phyloP scores from a whole-genome alignment of 1,139 yeast species.

The Sugiyamaella neomexicana region DNA sequence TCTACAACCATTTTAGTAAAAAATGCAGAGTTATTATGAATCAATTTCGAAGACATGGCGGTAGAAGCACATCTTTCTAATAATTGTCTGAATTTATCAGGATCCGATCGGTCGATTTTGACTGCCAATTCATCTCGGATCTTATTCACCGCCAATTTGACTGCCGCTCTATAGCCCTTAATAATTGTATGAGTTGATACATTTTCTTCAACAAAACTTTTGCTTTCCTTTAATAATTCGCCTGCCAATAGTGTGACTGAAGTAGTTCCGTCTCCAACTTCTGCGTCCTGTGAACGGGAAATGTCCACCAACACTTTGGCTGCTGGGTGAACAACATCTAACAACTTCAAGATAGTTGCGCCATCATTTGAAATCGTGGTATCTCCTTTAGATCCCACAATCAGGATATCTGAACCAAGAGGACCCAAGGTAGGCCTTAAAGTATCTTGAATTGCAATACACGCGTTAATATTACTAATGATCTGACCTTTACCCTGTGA shows the following conservation, averaged over 20 bases:
- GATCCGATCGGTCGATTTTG: slow-evolving; percentile 50
- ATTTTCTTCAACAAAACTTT: slow-evolving; percentile 90
- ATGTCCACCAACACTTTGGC: slow-evolving; percentile 94
- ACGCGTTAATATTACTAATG: slow-evolving; percentile 92
- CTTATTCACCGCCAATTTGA: slow-evolving; percentile 69
- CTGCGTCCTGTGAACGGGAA: slow-evolving; percentile 96
- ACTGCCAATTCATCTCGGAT: slow-evolving; percentile 69
- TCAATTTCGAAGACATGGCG: slow-evolving; percentile 94
- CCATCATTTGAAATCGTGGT: slow-evolving; percentile 98
- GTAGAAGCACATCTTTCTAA: slow-evolving; percentile 93
- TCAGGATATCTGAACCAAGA: slow-evolving; percentile 89
- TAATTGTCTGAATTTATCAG: slow-evolving; percentile 61
- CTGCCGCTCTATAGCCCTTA: slow-evolving; percentile 85
- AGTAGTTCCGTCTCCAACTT: slow-evolving; percentile 98
- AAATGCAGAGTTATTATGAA: slow-evolving; percentile 80
- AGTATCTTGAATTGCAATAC: slow-evolving; percentile 95
- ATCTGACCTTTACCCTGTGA: slow-evolving; percentile 97
- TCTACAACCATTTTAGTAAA: slow-evolving; percentile 97
- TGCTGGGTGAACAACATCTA: slow-evolving; percentile 98
- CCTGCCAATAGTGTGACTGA: slow-evolving; percentile 94
- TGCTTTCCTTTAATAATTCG: slow-evolving; percentile 87
- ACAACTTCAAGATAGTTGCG: slow-evolving; percentile 86
- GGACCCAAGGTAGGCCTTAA: slow-evolving; percentile 96
- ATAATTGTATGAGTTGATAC: slow-evolving; percentile 85
- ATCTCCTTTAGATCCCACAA: slow-evolving; percentile 77